Conservation (phyloP, 106 monocot genomes). For the Dendrobium huoshanense region DNA sequence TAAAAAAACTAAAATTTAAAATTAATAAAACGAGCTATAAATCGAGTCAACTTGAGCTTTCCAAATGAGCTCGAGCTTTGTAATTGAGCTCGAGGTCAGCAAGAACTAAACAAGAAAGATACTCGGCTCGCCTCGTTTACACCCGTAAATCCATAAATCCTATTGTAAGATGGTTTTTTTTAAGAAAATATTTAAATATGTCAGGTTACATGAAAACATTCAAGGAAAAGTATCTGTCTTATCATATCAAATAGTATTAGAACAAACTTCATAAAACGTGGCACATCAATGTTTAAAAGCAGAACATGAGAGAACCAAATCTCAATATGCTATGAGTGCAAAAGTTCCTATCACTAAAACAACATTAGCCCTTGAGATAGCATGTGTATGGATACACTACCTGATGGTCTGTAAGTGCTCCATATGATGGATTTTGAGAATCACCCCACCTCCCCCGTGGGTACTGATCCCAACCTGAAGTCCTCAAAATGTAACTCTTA, state of each 20-base stretch:
- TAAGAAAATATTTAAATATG: too few species aligned
- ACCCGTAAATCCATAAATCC: too few species aligned
- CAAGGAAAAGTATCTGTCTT: background rate
- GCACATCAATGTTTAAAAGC: background rate
- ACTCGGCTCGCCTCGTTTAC: too few species aligned
- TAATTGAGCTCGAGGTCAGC: too few species aligned
- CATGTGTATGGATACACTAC: slow-evolving; percentile 15
- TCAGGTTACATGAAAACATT: too few species aligned
- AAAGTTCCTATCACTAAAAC: background rate
- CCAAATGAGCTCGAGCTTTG: too few species aligned
- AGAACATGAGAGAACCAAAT: background rate
- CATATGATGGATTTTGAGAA: slow-evolving; percentile 85
- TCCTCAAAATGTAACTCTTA: slow-evolving; percentile 80
- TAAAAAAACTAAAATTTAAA: too few species aligned
- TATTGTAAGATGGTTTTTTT: too few species aligned
- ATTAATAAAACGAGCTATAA: too few species aligned
- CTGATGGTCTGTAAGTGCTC: slow-evolving; percentile 82
- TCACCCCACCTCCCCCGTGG: slow-evolving; percentile 89
- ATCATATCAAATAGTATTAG: background rate
- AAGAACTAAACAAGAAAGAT: too few species aligned
- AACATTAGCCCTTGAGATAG: background rate
- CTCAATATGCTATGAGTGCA: background rate
- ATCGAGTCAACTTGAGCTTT: too few species aligned
- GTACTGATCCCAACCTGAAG: slow-evolving; percentile 85
- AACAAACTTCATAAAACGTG: background rate